A percentile compares a stretch with the other conserved stretches of the same genome.
phyloP scores from a whole-genome alignment of 2,329 filamentous ascomycete genomes.

The Trichoderma afroharzianum region DNA sequence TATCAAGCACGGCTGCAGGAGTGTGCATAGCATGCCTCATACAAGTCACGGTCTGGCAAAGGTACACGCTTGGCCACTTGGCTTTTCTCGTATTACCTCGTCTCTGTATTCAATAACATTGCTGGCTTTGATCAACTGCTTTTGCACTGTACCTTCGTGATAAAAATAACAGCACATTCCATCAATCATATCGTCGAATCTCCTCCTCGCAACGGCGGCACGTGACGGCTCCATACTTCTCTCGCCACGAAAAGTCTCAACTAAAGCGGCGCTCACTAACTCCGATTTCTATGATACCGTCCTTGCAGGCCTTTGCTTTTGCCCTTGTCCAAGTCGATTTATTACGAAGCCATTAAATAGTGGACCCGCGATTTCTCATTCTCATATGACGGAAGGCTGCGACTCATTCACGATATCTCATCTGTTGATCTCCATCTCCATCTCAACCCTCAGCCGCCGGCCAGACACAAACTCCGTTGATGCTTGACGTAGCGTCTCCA shows the following conservation, averaged over 20 bases:
- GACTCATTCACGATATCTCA: background rate
- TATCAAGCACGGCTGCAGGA: background rate
- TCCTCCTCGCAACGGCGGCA: background rate
- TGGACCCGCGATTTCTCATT: conserved; percentile 8
- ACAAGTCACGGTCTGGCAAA: background rate
- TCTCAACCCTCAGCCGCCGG: background rate
- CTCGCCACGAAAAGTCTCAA: background rate
- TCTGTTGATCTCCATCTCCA: background rate
- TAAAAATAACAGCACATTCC: background rate
- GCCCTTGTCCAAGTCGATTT: background rate
- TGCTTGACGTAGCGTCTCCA: conserved; percentile 2
- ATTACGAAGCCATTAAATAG: background rate
- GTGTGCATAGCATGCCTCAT: background rate
- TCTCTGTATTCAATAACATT: background rate
- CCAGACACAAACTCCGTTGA: background rate
- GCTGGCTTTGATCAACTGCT: background rate
- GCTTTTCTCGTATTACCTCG: background rate
- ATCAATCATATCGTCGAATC: background rate
- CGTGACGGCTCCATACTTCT: conserved; percentile 1
- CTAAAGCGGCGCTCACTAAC: background rate
- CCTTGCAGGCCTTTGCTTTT: background rate
- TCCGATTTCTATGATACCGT: background rate
- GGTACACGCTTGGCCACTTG: background rate
- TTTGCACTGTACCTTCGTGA: background rate
- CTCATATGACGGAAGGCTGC: conserved; percentile 15